Evolutionary conservation across 106 monocot genomes (phyloP), one percentile per base, ranked within the genome.

Genomic region (Dactylorhiza incarnata): DNA sequence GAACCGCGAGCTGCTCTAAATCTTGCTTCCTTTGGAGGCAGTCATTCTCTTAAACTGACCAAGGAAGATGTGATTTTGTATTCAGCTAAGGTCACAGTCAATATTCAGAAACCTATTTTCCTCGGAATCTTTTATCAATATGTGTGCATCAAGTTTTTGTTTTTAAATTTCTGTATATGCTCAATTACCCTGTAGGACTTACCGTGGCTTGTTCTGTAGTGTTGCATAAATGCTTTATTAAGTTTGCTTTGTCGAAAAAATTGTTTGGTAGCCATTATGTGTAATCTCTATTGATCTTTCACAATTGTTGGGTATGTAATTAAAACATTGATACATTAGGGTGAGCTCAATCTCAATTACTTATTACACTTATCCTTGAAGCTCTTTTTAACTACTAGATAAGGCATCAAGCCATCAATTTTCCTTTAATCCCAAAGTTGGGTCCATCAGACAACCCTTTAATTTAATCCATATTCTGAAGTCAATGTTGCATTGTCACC

Each of bases 11-110:
- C 99, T 76, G 94, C 99, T 82, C 37, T 99, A 80, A 99, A 99
- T 92, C 91, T 99, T 77, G 99, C 99, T 81, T 99, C 99, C 45
- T 99, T 84, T 92, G 99, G 99, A 68, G 83, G 99, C 71, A 90
- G 94, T 67, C 94, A 99, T 81, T 89, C 89, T 69, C 89, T 99
- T 54, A 94, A 94, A 79, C 85, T 99, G 43, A 71, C 74, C 49
- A 91, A 99, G 78, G 94, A 99, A 22, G 99, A 99, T 78, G 50
- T 94, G 48, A 89, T 99, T 78, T 80, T 99, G 44, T 99, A 99
- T 81, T 99, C 99, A 19, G 99, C 99, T 75, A 99, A 99, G 94
- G 99, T 99, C 82, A 73, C 22, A 16, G 12, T 72, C 49, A 12
- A 49, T 72, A 20, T 72, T 8, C 16, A 16, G 7, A 43, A 69